These are phyloP conservation scores for Glaciozyma antarctica DNA, from an alignment of 768 basidiomycete genomes.

Conservation along the genomic window DNA sequence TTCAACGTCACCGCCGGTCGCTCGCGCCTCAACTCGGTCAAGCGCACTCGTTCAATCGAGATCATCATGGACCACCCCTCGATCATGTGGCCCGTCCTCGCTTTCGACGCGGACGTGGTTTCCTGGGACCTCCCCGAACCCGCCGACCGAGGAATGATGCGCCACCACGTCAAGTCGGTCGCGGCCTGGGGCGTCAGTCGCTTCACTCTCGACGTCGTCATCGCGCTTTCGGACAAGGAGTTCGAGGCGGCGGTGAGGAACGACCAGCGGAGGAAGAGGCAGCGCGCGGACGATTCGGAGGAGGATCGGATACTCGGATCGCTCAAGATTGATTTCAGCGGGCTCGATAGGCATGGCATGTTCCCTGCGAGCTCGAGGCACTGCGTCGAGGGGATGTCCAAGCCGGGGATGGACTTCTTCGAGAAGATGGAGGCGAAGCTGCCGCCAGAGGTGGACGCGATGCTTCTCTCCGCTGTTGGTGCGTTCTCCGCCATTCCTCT, in stretches of 20 bases:
- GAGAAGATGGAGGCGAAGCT: constrained; percentile 67
- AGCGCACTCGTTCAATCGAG: constrained; percentile 61
- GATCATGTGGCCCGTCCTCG: constrained; percentile 76
- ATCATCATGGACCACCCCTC: constrained; percentile 66
- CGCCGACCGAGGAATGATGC: constrained; percentile 59
- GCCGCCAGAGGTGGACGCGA: constrained; percentile 50
- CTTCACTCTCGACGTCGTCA: constrained; percentile 63
- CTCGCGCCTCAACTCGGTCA: constrained; percentile 48
- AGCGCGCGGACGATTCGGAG: constrained; percentile 25
- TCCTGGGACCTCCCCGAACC: constrained; percentile 55
- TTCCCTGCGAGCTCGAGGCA: constrained; percentile 61
- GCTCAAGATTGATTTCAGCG: constrained; percentile 63
- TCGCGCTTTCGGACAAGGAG: constrained; percentile 46
- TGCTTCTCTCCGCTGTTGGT: constrained; percentile 27
- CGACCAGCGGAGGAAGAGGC: constrained; percentile 33
- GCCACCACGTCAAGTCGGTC: constrained; percentile 69
- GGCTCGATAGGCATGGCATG: constrained; percentile 68
- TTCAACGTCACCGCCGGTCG: constrained; percentile 51
- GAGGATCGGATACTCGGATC: constrained; percentile 28
- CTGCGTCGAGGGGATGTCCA: constrained; percentile 39
- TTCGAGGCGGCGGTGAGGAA: constrained; percentile 20
- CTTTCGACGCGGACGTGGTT: constrained; percentile 83
- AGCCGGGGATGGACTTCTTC: constrained; percentile 63
- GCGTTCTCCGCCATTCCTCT: background rate
- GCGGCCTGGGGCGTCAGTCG: constrained; percentile 65